Percentiles rank a stretch among this genome's conserved stretches.
Conservation (phyloP, 2,329 filamentous ascomycete genomes). For the Cladosporium sp. region DNA sequence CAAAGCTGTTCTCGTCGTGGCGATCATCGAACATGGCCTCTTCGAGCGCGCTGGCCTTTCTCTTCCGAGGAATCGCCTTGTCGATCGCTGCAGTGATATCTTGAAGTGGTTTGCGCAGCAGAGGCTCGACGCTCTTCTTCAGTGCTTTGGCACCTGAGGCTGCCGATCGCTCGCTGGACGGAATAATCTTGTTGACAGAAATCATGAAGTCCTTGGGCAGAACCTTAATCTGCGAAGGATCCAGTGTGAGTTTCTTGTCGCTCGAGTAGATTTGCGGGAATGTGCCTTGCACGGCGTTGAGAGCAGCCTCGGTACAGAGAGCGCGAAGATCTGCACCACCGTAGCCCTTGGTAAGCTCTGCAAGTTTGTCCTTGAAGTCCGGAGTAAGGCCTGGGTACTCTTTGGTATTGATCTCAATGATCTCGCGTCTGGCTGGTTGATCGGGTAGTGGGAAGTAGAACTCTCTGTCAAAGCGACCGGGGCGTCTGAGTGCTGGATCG, state of each 20-base stretch:
- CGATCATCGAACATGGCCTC: constrained; percentile 91
- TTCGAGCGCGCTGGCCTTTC: constrained; percentile 82
- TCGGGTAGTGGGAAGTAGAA: constrained; percentile 97
- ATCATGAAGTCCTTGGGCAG: constrained; percentile 96
- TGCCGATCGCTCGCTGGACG: constrained; percentile 86
- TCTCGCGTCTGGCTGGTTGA: constrained; percentile 71
- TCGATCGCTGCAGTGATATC: constrained; percentile 63
- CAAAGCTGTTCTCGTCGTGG: constrained; percentile 78
- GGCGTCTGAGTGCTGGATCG: constrained; percentile 88
- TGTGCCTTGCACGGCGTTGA: constrained; percentile 92
- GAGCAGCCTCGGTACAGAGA: constrained; percentile 88
- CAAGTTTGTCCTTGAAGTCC: constrained; percentile 77
- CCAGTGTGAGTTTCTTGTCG: constrained; percentile 82
- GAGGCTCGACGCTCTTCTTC: constrained; percentile 73
- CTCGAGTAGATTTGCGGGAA: constrained; percentile 96
- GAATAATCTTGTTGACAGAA: constrained; percentile 92
- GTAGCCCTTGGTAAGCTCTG: constrained; percentile 89
- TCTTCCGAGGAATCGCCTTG: constrained; percentile 75
- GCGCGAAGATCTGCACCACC: constrained; percentile 93
- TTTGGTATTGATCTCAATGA: constrained; percentile 91
- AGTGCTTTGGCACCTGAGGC: constrained; percentile 79
- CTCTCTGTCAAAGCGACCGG: constrained; percentile 92
- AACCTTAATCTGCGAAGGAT: constrained; percentile 78
- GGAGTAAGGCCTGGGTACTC: constrained; percentile 77
- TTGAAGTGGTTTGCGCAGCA: constrained; percentile 69